phyloP scores from a whole-genome alignment of 73 alveolate species.

The Effrenium voratum region DNA sequence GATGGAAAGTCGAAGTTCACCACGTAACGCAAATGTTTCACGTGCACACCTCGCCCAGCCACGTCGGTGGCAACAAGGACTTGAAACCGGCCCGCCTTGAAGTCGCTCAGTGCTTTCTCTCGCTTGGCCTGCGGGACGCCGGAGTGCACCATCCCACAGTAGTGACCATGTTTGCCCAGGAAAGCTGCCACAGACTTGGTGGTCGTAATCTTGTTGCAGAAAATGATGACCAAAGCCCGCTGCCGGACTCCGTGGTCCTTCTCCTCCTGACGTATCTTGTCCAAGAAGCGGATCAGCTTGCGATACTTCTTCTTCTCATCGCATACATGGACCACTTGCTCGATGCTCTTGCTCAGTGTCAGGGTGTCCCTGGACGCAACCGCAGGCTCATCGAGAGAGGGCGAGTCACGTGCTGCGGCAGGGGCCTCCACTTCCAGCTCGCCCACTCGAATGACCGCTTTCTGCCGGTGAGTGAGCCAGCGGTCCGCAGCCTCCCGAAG shows the following conservation, averaged over 20 bases:
- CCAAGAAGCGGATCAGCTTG: conserved; percentile 62
- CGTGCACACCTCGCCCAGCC: conserved; percentile 98
- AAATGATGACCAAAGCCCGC: conserved; percentile 46
- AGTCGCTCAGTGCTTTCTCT: conserved; percentile 96
- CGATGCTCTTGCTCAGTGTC: conserved; percentile 24
- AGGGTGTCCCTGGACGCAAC: neutral
- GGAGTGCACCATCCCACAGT: conserved; percentile 95
- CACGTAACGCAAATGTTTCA: conserved; percentile 97
- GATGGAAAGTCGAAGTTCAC: conserved; percentile 97
- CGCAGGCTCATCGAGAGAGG: neutral
- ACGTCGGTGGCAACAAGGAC: conserved; percentile 98
- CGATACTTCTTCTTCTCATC: conserved; percentile 70
- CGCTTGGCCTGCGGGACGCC: conserved; percentile 98
- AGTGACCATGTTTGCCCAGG: conserved; percentile 25
- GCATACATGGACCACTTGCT: conserved; percentile 77
- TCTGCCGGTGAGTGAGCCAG: neutral
- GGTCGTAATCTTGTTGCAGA: conserved; percentile 74
- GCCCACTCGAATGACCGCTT: neutral
- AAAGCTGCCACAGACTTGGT: conserved; percentile 49
- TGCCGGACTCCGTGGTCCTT: conserved; percentile 26
- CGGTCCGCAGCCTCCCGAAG: conserved; percentile 66
- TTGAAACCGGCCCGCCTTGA: conserved; percentile 96
- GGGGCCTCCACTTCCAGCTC: neutral
- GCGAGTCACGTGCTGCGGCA: neutral
- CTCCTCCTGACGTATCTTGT: conserved; percentile 77